A percentile compares a stretch with the other conserved stretches of the same genome.
phyloP scores from a whole-genome alignment of 345 rosid genomes.

The Sisymbrium altissimum region DNA sequence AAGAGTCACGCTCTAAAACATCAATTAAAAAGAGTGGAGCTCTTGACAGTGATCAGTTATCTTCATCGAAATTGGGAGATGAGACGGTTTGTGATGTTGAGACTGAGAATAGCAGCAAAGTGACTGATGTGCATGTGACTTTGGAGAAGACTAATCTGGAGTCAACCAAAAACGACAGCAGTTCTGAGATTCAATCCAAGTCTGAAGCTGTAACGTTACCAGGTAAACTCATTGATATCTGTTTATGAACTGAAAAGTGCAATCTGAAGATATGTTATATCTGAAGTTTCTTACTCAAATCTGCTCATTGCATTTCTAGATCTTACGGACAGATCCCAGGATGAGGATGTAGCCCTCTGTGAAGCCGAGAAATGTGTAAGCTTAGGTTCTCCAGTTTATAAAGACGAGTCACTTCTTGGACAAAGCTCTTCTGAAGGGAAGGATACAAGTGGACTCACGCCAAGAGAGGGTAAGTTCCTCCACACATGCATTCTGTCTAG shows the following conservation, averaged over 20 bases:
- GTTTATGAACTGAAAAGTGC: neutral
- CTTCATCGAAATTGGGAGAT: slow-evolving; percentile 13
- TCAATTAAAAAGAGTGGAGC: slow-evolving; percentile 27
- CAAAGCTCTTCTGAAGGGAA: slow-evolving; percentile 44
- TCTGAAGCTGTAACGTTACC: slow-evolving; percentile 26
- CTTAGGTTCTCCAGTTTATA: slow-evolving; percentile 50
- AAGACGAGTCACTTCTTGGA: slow-evolving; percentile 75
- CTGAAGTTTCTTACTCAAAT: slow-evolving; percentile 21
- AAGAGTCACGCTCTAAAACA: slow-evolving; percentile 16
- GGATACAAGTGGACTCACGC: slow-evolving; percentile 51
- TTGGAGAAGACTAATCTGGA: slow-evolving; percentile 27
- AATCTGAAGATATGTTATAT: too few species aligned
- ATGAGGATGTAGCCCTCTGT: slow-evolving; percentile 50
- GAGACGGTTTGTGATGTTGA: slow-evolving; percentile 28
- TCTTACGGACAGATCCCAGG: slow-evolving; percentile 43
- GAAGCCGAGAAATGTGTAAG: slow-evolving; percentile 81
- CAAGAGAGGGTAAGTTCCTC: slow-evolving; percentile 53
- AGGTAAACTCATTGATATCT: slow-evolving; percentile 23
- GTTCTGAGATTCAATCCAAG: slow-evolving; percentile 15
- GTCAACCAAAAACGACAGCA: slow-evolving; percentile 20
- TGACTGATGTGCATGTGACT: neutral
- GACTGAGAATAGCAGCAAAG: slow-evolving; percentile 19
- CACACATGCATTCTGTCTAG: neutral
- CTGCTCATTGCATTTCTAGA: slow-evolving; percentile 40
- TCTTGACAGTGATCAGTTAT: neutral